Percentiles rank a stretch among this genome's conserved stretches.
Conservation (phyloP, 139 green algal genomes). For the Closterium sp. region DNA sequence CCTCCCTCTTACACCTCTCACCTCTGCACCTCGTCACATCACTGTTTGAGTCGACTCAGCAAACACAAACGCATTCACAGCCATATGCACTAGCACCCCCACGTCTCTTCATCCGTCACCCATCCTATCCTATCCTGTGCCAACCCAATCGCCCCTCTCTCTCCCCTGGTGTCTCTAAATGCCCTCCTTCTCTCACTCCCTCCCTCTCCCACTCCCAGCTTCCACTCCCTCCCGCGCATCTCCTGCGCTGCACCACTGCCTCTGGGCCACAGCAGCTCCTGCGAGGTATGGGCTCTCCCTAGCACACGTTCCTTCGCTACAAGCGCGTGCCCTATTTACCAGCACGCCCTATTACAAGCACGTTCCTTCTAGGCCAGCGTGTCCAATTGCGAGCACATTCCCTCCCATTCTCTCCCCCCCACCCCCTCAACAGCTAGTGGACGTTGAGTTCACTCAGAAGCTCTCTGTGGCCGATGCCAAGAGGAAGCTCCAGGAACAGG, state of each 20-base stretch:
- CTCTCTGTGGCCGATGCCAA: background rate
- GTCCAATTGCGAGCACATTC: background rate
- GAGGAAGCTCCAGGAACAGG: background rate
- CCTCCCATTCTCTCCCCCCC: background rate
- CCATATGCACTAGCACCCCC: background rate
- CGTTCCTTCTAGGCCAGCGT: no score
- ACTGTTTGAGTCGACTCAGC: background rate
- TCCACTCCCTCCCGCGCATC: slow-evolving; percentile 46
- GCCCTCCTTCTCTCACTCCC: background rate
- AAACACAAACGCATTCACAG: background rate
- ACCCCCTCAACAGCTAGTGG: background rate
- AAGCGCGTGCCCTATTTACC: no score
- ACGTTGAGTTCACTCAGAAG: slow-evolving; percentile 20
- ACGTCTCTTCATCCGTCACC: no score
- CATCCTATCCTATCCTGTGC: no score
- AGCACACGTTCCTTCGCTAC: no score
- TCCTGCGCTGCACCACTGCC: slow-evolving; percentile 55
- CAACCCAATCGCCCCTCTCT: background rate
- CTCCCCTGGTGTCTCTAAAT: background rate
- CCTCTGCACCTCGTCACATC: no score
- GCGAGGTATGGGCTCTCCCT: slow-evolving; percentile 61
- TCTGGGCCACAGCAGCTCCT: slow-evolving; percentile 60
- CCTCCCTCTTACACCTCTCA: no score
- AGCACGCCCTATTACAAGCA: no score
- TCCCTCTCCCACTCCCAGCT: slow-evolving; percentile 38